phyloP scores from a whole-genome alignment of 202 grass and related monocot genomes.

The Carex arenaria region DNA sequence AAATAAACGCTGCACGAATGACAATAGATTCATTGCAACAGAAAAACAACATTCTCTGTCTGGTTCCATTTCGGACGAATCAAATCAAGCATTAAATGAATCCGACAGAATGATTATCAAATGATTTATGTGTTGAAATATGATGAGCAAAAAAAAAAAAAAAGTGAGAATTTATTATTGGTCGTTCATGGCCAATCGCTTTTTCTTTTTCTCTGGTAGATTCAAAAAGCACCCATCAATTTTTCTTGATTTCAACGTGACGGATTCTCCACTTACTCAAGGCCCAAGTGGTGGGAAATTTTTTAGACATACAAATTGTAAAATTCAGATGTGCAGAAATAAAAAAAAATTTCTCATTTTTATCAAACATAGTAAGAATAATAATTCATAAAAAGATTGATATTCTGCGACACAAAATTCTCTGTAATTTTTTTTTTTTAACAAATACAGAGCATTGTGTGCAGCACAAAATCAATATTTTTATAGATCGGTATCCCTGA shows the following conservation, averaged over 20 bases:
- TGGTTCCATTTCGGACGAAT: not conserved
- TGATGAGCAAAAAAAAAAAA: not conserved
- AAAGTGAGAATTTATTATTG: not conserved
- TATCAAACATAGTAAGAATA: no score
- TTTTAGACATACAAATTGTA: no score
- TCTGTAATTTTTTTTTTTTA: no score
- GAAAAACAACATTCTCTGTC: not conserved
- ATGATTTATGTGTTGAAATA: not conserved
- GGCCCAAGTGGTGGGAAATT: not conserved
- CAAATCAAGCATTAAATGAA: not conserved
- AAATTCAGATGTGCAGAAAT: no score
- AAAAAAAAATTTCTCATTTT: no score
- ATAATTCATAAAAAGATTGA: no score
- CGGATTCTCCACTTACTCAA: not conserved
- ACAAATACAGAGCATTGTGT: no score
- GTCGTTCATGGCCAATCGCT: not conserved
- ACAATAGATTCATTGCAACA: not conserved
- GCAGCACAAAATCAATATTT: no score
- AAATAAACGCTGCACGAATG: not conserved
- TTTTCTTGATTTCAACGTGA: not conserved
- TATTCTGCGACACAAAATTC: no score
- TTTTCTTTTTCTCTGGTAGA: not conserved
- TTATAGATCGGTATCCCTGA: no score
- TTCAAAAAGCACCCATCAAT: not conserved
- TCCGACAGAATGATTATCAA: conserved; percentile 2